These are phyloP conservation scores for Tetrahymena elliotti DNA, from an alignment of 73 alveolate genomes.

Conservation along the genomic window DNA sequence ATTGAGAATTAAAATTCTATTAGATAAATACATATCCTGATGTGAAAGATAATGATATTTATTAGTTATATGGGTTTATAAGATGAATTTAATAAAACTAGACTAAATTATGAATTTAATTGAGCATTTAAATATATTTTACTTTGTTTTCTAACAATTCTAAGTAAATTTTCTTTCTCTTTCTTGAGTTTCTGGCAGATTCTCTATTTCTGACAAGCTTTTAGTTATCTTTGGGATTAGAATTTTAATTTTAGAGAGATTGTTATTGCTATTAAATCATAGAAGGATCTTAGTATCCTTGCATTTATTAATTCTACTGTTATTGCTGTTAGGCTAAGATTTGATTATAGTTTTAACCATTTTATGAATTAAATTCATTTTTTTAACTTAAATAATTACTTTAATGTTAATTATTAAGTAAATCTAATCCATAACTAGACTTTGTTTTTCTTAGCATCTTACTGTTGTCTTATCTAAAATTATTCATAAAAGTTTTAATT, in stretches of 20 bases:
- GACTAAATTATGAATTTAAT: too few species aligned
- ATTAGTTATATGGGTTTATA: too few species aligned
- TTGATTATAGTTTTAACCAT: background rate
- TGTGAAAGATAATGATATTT: background rate
- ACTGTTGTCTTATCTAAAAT: background rate
- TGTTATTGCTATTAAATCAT: background rate
- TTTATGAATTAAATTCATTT: background rate
- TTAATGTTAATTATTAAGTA: background rate
- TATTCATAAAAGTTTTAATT: background rate
- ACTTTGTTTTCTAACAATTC: constrained; percentile 46
- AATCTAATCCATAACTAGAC: background rate
- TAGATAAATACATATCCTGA: constrained; percentile 7
- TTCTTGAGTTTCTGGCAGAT: constrained; percentile 68
- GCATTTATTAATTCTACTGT: background rate
- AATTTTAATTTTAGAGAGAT: background rate
- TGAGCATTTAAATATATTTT: background rate
- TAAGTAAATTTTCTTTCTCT: constrained; percentile 60
- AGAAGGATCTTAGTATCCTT: background rate
- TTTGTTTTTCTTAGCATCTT: background rate
- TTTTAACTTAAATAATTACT: background rate
- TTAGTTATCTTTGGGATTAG: constrained; percentile 16
- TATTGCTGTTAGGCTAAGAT: background rate
- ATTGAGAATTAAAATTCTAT: too few species aligned
- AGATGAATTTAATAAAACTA: too few species aligned
- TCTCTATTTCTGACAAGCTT: constrained; percentile 61